Conservation (phyloP, 371 early-diverging fungal species). For the Sporodiniella umbellata region DNA sequence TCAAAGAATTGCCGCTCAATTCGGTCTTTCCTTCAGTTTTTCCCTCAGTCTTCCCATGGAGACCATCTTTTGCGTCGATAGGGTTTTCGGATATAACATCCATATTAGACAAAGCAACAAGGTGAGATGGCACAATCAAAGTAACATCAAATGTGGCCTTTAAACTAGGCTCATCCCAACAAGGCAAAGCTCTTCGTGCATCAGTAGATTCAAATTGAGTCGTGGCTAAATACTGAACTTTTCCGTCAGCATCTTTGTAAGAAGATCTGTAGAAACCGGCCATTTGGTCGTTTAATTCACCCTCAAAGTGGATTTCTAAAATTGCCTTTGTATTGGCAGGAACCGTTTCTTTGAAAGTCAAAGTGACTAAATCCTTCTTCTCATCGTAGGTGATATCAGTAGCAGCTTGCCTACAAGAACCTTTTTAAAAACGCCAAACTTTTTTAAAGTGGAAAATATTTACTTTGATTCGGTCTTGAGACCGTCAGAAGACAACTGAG, state of each 20-base stretch:
- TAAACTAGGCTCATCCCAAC: slow-evolving; percentile 87
- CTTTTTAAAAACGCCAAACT: too few relatives aligned
- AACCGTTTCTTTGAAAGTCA: slow-evolving; percentile 69
- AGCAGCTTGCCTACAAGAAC: slow-evolving; percentile 53
- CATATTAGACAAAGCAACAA: slow-evolving; percentile 91
- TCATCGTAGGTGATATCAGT: slow-evolving; percentile 63
- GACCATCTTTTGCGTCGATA: slow-evolving; percentile 23
- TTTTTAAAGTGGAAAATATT: neutral
- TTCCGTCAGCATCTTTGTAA: slow-evolving; percentile 75
- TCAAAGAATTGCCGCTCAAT: too few relatives aligned
- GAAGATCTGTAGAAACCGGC: slow-evolving; percentile 85
- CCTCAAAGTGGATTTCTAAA: slow-evolving; percentile 68
- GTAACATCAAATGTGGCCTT: slow-evolving; percentile 91
- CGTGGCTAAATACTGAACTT: slow-evolving; percentile 71
- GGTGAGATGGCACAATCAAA: slow-evolving; percentile 67
- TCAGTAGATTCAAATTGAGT: slow-evolving; percentile 95
- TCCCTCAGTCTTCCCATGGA: slow-evolving; percentile 22
- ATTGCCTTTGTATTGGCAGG: slow-evolving; percentile 66
- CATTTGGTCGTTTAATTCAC: slow-evolving; percentile 83
- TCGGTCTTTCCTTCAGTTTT: too few relatives aligned
- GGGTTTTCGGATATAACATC: slow-evolving; percentile 59
- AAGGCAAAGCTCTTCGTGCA: slow-evolving; percentile 91
- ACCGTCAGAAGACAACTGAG: slow-evolving; percentile 43
- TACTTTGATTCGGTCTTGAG: slow-evolving; percentile 60
- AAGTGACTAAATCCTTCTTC: slow-evolving; percentile 66